Percentiles rank a stretch among this genome's conserved stretches.
These are phyloP conservation scores for Pestalotiopsis sp. DNA, from an alignment of 2,329 filamentous ascomycete species.

Conservation along the genomic window DNA sequence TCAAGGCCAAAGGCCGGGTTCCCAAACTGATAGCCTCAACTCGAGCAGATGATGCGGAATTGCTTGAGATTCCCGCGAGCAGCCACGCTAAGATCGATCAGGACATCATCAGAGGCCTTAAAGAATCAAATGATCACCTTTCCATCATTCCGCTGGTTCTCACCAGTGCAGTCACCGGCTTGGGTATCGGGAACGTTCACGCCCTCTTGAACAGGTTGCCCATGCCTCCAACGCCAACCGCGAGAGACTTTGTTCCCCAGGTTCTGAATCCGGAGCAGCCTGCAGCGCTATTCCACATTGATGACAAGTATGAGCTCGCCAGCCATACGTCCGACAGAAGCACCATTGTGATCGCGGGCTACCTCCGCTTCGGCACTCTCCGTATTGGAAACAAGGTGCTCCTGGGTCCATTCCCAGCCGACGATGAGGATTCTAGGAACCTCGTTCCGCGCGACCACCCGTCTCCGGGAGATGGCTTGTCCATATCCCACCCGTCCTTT, in stretches of 20 bases:
- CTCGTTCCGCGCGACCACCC: conserved; percentile 48
- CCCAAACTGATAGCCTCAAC: conserved; percentile 73
- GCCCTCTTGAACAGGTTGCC: conserved; percentile 79
- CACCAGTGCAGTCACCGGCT: conserved; percentile 84
- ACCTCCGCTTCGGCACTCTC: conserved; percentile 78
- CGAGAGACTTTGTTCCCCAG: conserved; percentile 57
- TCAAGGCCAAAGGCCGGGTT: conserved; percentile 75
- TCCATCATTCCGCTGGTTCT: conserved; percentile 80
- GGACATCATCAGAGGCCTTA: conserved; percentile 53
- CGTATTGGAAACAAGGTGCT: conserved; percentile 78
- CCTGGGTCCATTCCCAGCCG: conserved; percentile 75
- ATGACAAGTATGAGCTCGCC: conserved; percentile 79
- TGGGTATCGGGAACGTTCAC: conserved; percentile 80
- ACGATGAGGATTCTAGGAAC: conserved; percentile 49
- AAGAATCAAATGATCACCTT: conserved; percentile 43
- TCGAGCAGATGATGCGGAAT: conserved; percentile 48
- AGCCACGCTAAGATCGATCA: conserved; percentile 63
- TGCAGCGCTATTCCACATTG: conserved; percentile 79
- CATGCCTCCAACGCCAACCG: conserved; percentile 59
- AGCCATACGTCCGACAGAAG: conserved; percentile 26
- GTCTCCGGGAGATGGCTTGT: conserved; percentile 52
- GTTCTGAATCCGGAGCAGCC: conserved; percentile 63
- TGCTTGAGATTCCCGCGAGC: conserved; percentile 57
- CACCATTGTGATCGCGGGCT: conserved; percentile 74
- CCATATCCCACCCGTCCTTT: conserved; percentile 56